Conservation (phyloP, 345 rosid genomes). For the Psidium friedrichsthalianum region DNA sequence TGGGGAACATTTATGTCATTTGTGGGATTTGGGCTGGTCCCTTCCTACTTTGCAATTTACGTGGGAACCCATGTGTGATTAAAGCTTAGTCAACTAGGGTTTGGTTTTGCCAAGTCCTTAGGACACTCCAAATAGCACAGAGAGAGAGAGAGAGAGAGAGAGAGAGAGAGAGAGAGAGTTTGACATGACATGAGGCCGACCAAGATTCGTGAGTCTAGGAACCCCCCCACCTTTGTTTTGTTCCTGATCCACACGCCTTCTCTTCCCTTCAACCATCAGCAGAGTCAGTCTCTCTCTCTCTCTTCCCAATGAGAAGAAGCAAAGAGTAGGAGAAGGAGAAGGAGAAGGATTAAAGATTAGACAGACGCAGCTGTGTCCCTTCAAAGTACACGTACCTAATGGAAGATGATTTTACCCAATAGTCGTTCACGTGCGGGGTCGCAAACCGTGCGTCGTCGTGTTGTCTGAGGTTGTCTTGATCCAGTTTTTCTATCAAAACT, state of each 20-base stretch:
- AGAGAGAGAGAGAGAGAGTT: not conserved
- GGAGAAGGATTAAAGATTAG: not conserved
- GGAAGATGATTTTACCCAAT: not conserved
- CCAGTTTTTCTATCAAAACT: not conserved
- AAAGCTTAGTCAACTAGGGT: not conserved
- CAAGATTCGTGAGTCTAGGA: conserved; percentile 86
- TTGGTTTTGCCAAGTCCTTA: not conserved
- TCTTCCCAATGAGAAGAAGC: not conserved
- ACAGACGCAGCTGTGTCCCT: not conserved
- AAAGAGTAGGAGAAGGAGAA: not conserved
- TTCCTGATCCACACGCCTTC: not conserved
- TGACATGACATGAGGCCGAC: conserved; percentile 44
- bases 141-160: not conserved
- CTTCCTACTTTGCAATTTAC: not conserved
- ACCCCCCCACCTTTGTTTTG: not conserved
- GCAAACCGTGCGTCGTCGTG: not conserved
- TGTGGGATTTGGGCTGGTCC: not conserved
- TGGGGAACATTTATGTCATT: not conserved
- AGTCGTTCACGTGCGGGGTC: not conserved
- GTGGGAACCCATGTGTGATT: not conserved
- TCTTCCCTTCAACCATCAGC: not conserved
- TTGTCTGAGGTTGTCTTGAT: not conserved
- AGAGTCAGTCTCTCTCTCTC: not conserved
- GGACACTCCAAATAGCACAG: not conserved
- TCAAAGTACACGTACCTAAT: not conserved